These are phyloP conservation scores for Macadamia tetraphylla DNA, from an alignment of 164 flowering plant genomes.

Conservation along the genomic window DNA sequence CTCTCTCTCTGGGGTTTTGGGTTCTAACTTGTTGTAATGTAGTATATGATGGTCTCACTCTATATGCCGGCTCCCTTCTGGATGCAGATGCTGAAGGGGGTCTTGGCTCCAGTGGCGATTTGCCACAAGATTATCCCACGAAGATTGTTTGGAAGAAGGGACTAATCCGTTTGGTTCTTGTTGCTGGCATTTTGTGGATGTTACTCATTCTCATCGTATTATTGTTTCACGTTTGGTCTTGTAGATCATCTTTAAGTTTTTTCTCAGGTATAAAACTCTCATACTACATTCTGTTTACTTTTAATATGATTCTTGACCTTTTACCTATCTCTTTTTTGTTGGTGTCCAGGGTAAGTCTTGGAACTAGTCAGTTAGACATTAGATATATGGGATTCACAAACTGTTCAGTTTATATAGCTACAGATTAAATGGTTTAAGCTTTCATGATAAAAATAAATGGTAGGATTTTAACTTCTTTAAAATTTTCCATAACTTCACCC, in stretches of 20 bases:
- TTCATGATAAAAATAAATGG: background rate
- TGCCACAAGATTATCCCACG: constrained; percentile 45
- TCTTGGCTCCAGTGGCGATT: constrained; percentile 30
- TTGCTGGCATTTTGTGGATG: constrained; percentile 83
- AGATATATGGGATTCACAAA: background rate
- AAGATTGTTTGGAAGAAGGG: constrained; percentile 74
- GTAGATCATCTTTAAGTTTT: constrained; percentile 72
- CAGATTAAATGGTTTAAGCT: background rate
- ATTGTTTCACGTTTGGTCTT: constrained; percentile 83
- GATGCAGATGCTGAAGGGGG: constrained; percentile 44
- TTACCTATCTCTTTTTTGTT: background rate
- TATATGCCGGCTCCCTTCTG: constrained; percentile 1
- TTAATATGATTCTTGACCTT: background rate
- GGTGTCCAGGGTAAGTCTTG: background rate
- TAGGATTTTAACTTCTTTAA: background rate
- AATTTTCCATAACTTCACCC: background rate
- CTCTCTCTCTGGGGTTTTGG: background rate
- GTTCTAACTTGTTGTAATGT: background rate
- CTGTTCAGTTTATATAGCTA: too few species aligned
- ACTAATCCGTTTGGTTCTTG: constrained; percentile 68
- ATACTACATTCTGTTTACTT: background rate
- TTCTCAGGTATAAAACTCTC: constrained; percentile 55
- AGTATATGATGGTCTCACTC: background rate
- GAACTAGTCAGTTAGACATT: background rate
- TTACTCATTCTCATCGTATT: constrained; percentile 66